A percentile compares a stretch with the other conserved stretches of the same genome.
These are phyloP conservation scores for Spirogloea muscicola DNA, from an alignment of 139 green algal species.

Conservation along the genomic window DNA sequence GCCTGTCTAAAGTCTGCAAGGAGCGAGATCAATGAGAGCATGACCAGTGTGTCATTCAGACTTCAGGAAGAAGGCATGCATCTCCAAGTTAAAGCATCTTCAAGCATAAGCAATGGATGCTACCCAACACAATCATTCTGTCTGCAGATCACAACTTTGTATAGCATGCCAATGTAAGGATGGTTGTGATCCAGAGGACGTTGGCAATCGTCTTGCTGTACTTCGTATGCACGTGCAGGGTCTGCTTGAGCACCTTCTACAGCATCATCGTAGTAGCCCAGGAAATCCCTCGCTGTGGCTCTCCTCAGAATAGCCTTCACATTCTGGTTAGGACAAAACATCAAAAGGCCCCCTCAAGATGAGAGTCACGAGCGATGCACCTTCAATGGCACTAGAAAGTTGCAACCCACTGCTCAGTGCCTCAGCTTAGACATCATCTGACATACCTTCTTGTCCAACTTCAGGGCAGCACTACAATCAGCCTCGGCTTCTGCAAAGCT, in stretches of 20 bases:
- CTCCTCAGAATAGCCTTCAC: slow-evolving; percentile 41
- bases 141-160: not conserved
- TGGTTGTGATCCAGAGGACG: slow-evolving; percentile 3
- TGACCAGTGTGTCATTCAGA: not conserved
- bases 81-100: not conserved
- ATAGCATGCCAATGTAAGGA: slow-evolving; percentile 4
- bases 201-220: no score
- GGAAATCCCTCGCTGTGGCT: slow-evolving; percentile 32
- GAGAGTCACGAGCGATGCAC: no score
- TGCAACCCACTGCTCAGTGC: no score
- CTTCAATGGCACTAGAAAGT: no score
- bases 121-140: not conserved
- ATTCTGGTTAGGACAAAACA: slow-evolving; percentile 22
- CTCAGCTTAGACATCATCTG: no score
- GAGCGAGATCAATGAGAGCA: not conserved
- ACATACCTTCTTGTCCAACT: slow-evolving; percentile 39
- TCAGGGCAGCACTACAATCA: slow-evolving; percentile 52
- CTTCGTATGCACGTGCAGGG: no score
- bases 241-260: no score
- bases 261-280: slow-evolving; percentile 23
- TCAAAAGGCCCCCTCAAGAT: not conserved
- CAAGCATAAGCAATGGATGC: not conserved
- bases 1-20: slow-evolving; percentile 39
- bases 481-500: slow-evolving; percentile 47
- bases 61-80: not conserved